These are phyloP conservation scores for Pachyrhizus erosus DNA, from an alignment of 306 rosid species.

Conservation along the genomic window DNA sequence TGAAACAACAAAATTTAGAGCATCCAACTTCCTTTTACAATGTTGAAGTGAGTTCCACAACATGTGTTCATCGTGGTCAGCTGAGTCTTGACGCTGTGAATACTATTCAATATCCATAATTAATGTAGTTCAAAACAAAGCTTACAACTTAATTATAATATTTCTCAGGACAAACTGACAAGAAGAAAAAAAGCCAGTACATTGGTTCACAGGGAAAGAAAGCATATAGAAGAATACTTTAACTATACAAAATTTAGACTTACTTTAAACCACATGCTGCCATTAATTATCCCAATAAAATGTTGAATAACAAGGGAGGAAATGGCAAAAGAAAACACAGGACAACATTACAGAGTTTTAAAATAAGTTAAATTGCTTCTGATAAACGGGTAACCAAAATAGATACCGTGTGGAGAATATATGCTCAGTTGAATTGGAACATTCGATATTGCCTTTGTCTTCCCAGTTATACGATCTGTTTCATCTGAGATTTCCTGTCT, in stretches of 20 bases:
- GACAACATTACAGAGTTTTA: not conserved
- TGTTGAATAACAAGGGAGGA: not conserved
- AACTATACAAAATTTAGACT: not conserved
- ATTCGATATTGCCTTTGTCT: slow-evolving; percentile 75
- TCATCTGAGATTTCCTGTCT: slow-evolving; percentile 84
- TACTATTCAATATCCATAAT: not conserved
- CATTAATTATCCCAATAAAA: slow-evolving; percentile 1
- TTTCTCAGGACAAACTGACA: not conserved
- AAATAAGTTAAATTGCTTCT: slow-evolving; percentile 1
- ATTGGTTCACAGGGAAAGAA: not conserved
- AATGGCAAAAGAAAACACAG: not conserved
- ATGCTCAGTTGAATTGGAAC: slow-evolving; percentile 87
- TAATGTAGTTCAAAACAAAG: not conserved
- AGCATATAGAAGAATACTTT: not conserved
- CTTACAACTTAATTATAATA: not conserved
- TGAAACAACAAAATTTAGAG: not conserved
- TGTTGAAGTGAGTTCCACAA: not conserved
- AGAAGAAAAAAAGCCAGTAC: not conserved
- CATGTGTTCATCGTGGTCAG: not conserved
- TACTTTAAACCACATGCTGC: not conserved
- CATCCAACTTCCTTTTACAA: not conserved
- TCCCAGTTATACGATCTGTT: slow-evolving; percentile 86
- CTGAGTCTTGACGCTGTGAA: not conserved
- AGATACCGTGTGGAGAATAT: slow-evolving; percentile 51
- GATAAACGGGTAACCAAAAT: slow-evolving; percentile 29